These are phyloP conservation scores for Salicornia ramosissima DNA, from an alignment of 148 eudicot genomes.

Conservation along the genomic window DNA sequence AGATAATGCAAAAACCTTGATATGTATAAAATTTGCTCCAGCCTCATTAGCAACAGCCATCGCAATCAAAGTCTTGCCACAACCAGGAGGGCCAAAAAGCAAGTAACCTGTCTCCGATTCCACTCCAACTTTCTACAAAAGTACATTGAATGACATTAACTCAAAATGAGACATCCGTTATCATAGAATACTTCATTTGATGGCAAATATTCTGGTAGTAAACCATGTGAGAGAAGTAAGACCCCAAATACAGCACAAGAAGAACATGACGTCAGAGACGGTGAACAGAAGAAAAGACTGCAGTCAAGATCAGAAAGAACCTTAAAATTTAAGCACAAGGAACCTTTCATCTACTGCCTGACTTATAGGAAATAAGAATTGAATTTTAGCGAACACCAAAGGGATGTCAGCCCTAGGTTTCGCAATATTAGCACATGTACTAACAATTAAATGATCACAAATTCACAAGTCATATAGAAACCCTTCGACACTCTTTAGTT, in stretches of 20 bases:
- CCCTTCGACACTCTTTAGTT: no score
- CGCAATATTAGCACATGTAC: neutral
- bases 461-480: no score
- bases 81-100: slow-evolving; percentile 86
- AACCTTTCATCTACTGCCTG: neutral
- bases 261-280: neutral
- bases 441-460: neutral
- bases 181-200: neutral
- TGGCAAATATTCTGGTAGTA: neutral
- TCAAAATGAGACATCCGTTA: neutral
- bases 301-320: slow-evolving; percentile 20
- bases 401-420: neutral
- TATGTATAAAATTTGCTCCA: slow-evolving; percentile 69
- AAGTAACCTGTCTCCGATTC: slow-evolving; percentile 61
- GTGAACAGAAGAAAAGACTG: neutral
- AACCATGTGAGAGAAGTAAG: neutral
- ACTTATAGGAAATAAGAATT: neutral
- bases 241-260: neutral
- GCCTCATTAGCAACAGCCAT: slow-evolving; percentile 82
- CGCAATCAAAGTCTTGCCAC: slow-evolving; percentile 79
- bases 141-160: no score
- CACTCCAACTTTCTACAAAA: slow-evolving; percentile 47
- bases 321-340: neutral
- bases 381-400: neutral
- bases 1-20: slow-evolving; percentile 42